Evolutionary conservation across 2,329 filamentous ascomycete genomes (phyloP).

Genomic region (Xylaria digitata): DNA sequence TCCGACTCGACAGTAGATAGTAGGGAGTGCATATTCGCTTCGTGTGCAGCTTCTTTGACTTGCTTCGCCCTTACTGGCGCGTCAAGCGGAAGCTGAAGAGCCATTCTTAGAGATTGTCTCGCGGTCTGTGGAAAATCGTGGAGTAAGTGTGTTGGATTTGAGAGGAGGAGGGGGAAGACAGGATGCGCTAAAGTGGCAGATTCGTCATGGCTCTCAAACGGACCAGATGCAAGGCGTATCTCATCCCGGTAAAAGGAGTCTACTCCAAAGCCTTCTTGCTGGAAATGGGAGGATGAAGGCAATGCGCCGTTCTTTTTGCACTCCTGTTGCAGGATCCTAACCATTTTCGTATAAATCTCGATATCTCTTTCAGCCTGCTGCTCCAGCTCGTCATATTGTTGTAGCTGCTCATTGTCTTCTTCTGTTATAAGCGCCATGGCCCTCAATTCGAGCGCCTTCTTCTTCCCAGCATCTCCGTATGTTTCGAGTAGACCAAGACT

Average conservation of each 20-base stretch:
- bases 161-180: slow-evolving; percentile 59
- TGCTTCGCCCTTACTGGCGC: slow-evolving; percentile 51
- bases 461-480: slow-evolving; percentile 51
- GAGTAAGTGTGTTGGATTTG: slow-evolving; percentile 60
- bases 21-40: slow-evolving; percentile 60
- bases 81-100: slow-evolving; percentile 53
- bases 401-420: slow-evolving; percentile 59
- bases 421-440: slow-evolving; percentile 49
- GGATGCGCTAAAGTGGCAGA: slow-evolving; percentile 53
- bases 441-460: slow-evolving; percentile 51
- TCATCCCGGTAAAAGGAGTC: slow-evolving; percentile 56
- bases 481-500: slow-evolving; percentile 41
- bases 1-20: slow-evolving; percentile 50
- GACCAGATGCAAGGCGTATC: slow-evolving; percentile 54
- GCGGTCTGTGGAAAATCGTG: slow-evolving; percentile 55
- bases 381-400: slow-evolving; percentile 55
- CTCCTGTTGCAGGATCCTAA: slow-evolving; percentile 51
- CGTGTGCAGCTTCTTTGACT: slow-evolving; percentile 59
- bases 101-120: slow-evolving; percentile 55
- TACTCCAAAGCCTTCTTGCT: slow-evolving; percentile 57
- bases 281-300: slow-evolving; percentile 55
- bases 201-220: slow-evolving; percentile 38
- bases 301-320: slow-evolving; percentile 58
- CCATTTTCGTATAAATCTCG: slow-evolving; percentile 50
- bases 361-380: slow-evolving; percentile 51